Conservation (phyloP, 495 filamentous ascomycete genomes). For the Parathielavia appendiculata region DNA sequence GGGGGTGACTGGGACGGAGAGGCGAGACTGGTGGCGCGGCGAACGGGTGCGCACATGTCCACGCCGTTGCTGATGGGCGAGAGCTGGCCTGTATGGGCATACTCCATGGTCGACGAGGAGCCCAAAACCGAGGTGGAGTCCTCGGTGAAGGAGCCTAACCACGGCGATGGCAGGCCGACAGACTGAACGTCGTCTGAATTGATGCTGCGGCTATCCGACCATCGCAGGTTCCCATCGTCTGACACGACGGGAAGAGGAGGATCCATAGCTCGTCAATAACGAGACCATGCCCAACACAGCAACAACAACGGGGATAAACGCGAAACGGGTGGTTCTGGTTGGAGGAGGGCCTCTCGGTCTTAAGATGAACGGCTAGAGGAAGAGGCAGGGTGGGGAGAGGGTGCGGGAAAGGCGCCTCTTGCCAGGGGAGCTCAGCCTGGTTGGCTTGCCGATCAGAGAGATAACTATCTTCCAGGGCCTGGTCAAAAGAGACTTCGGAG, state of each 20-base stretch:
- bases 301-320: slow-evolving; percentile 5
- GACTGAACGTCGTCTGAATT: slow-evolving; percentile 40
- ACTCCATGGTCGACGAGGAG: slow-evolving; percentile 25
- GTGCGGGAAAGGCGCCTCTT: slow-evolving; percentile 9
- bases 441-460: slow-evolving; percentile 23
- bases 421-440: slow-evolving; percentile 17
- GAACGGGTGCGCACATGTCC: slow-evolving; percentile 32
- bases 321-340: slow-evolving; percentile 8
- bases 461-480: slow-evolving; percentile 17
- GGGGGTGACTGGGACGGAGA: slow-evolving; percentile 33
- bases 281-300: slow-evolving; percentile 33
- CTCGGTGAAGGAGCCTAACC: slow-evolving; percentile 32
- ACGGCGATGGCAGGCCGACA: slow-evolving; percentile 35
- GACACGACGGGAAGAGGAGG: slow-evolving; percentile 36
- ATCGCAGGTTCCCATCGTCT: slow-evolving; percentile 39
- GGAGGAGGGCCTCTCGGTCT: slow-evolving; percentile 16
- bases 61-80: slow-evolving; percentile 48
- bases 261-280: slow-evolving; percentile 44
- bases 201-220: slow-evolving; percentile 43
- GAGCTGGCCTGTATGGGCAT: slow-evolving; percentile 41
- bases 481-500: slow-evolving; percentile 14
- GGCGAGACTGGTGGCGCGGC: slow-evolving; percentile 21
- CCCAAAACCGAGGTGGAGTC: slow-evolving; percentile 20
- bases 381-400: slow-evolving; percentile 8
- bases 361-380: slow-evolving; percentile 15